These are phyloP conservation scores for Candida silvicultrix DNA, from an alignment of 805 yeast species.

Conservation along the genomic window DNA sequence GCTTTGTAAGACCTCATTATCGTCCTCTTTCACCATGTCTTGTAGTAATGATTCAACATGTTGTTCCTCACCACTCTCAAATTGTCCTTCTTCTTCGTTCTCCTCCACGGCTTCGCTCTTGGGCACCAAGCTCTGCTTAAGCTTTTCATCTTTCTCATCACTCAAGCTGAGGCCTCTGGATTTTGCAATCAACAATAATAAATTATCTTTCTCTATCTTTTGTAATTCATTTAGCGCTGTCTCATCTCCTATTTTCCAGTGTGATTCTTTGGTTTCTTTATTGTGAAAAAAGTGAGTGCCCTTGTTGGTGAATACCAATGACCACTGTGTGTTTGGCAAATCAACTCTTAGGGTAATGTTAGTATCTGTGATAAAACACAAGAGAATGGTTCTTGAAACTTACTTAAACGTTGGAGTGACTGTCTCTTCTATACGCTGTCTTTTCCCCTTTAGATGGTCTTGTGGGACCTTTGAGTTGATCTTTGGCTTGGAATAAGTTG, in stretches of 20 bases:
- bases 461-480: background rate
- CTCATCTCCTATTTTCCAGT: conserved; percentile 31
- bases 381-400: too few relatives aligned
- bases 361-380: background rate
- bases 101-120: conserved; percentile 4
- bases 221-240: conserved; percentile 21
- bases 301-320: conserved; percentile 31
- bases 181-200: conserved; percentile 29
- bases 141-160: conserved; percentile 6
- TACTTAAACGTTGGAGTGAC: background rate
- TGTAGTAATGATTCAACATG: background rate
- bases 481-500: conserved; percentile 33
- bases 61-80: too few relatives aligned
- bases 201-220: conserved; percentile 19
- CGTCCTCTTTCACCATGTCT: background rate
- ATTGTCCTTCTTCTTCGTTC: too few relatives aligned
- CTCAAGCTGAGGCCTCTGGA: conserved; percentile 29
- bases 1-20: background rate
- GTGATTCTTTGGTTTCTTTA: conserved; percentile 19
- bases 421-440: conserved; percentile 1
- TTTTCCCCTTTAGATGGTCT: background rate
- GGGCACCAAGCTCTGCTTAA: background rate
- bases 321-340: conserved; percentile 28
- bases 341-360: background rate
- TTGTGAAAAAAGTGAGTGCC: conserved; percentile 39